Evolutionary conservation across 495 filamentous ascomycete genomes (phyloP), one percentile per base, ranked within the genome.

Genomic region (Penicillium coprophilum): DNA sequence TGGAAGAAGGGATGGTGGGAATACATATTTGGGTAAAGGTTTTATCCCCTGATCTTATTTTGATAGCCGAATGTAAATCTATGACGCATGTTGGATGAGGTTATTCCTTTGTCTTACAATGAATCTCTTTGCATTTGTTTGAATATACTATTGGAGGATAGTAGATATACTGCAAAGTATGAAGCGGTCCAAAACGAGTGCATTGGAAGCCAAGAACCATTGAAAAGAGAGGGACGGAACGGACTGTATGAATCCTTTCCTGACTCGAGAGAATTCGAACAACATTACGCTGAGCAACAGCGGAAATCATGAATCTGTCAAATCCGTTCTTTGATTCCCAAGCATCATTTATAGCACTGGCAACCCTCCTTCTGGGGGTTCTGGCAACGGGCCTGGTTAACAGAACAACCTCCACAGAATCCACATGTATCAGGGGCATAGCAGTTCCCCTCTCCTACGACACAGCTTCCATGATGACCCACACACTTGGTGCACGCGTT

Each of bases 1-100:
- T 77, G 74, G 70, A 76, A 69, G 58, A 71, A 72, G 44, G 61
- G 61, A 6, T 74, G 69, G 74, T 67, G 65, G 68, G 58, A 71
- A 50, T 62, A 66, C 40, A 32, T 69, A 4, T 60, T 72, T 55
- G 67, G 67, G 7, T 70, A 46, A 56, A 20, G 1, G 0, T 9
- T 4, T 36, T 5, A 9, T 28, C n/a, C 11, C 20, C 17, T 20
- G 1, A 43, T 23, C 20, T 43, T 19, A 4, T 10, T 43, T 13
- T 19, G 10, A 23, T 21, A 23, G 27, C 2, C 8, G 27, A 30
- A 11, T 31, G 17, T 10, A 27, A 7, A 6, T 4, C 2, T 47
- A 20, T n/a, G 24, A 20, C 17, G 17, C 9, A 27, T 4, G 34
- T 15, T 34, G 10, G 8, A 30, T 30, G 4, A 10, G 4, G 28